A percentile compares a stretch with the other conserved stretches of the same genome.
phyloP scores from a whole-genome alignment of 2,329 filamentous ascomycete genomes.

The Phyllosticta citribraziliensis region DNA sequence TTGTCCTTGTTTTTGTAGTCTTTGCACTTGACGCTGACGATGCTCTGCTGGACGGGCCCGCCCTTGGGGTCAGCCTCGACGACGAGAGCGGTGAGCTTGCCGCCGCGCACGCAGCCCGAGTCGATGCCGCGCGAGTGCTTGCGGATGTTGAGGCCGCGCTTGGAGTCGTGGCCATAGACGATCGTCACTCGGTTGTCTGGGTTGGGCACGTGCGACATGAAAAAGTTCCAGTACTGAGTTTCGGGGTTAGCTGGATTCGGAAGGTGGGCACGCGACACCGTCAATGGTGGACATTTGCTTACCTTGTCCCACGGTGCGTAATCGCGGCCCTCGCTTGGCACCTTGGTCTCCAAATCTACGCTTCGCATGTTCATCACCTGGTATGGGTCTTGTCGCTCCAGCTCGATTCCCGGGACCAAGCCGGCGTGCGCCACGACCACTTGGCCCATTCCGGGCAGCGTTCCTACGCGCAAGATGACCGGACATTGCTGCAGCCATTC shows the following conservation, averaged over 20 bases:
- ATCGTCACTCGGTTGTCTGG: slow-evolving; percentile 49
- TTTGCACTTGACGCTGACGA: slow-evolving; percentile 33
- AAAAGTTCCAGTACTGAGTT: slow-evolving; percentile 39
- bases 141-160: slow-evolving; percentile 55
- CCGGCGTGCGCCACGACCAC: slow-evolving; percentile 78
- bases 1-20: slow-evolving; percentile 17
- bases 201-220: slow-evolving; percentile 24
- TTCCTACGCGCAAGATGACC: slow-evolving; percentile 66
- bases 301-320: slow-evolving; percentile 60
- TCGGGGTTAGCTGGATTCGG: background rate
- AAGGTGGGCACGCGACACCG: background rate
- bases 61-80: slow-evolving; percentile 45
- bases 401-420: slow-evolving; percentile 62
- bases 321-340: slow-evolving; percentile 41
- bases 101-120: slow-evolving; percentile 69
- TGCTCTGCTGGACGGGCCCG: background rate
- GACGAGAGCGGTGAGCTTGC: slow-evolving; percentile 65
- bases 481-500: slow-evolving; percentile 62
- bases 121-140: slow-evolving; percentile 78
- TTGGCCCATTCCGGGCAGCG: slow-evolving; percentile 49
- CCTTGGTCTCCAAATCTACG: slow-evolving; percentile 53
- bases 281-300: slow-evolving; percentile 1
- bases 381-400: slow-evolving; percentile 64
- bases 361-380: slow-evolving; percentile 90
- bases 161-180: slow-evolving; percentile 81